Base-by-base conservation (phyloP, 1,284 basidiomycete species). In the Trametes pubescens region DNA sequence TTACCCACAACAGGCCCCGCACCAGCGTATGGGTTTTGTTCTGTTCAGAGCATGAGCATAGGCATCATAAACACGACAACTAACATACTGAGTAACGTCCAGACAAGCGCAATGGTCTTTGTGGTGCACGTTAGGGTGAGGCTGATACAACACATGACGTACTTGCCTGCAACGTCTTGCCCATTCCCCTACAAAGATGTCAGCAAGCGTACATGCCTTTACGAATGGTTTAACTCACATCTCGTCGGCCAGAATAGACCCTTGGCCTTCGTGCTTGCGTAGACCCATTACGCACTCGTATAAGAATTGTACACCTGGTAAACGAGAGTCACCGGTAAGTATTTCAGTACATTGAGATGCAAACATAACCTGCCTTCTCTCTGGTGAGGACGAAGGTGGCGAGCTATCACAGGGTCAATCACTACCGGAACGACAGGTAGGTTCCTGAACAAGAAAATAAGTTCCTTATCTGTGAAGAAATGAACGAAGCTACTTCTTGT, bases 281-380 rank as follows among this genome's bases (percentile, higher is more conserved):
- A 99, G 82, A 9, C 96, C 96, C 94, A 98, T 98, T 22, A 97
- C 93, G 69, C 92, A 94, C 75, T 97, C 94, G 75, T 99, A 99
- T 82, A 99, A 83, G 76, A 99, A 99, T 75, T 89, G 85, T 43
- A 93, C 84, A 47, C 92, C 91, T 91, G 38, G 57, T 51, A 48
- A 37, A 26, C 11, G 24, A 34, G 0, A 10, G 22, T 40, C 18
- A 48, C 18, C 18, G 18, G 40, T 43, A 4, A n/a, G 40, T 43
- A 43, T 18, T 16, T n/a, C 1, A n/a, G 26, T 58, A 58, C 26
- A 47, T 22, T 18, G 16, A 48, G 49, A 11, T 3, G 34, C 11
- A 11, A 18, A 21, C 8, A 10, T 22, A 5, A 57, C 79, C 29
- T 72, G 84, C 96, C 96, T 82, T 98, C 94, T 55, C 87, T 83